Percentiles rank a stretch among this genome's conserved stretches.
These are phyloP conservation scores for Pythium phragmiticola DNA, from an alignment of 352 stramenopile genomes.

Conservation along the genomic window DNA sequence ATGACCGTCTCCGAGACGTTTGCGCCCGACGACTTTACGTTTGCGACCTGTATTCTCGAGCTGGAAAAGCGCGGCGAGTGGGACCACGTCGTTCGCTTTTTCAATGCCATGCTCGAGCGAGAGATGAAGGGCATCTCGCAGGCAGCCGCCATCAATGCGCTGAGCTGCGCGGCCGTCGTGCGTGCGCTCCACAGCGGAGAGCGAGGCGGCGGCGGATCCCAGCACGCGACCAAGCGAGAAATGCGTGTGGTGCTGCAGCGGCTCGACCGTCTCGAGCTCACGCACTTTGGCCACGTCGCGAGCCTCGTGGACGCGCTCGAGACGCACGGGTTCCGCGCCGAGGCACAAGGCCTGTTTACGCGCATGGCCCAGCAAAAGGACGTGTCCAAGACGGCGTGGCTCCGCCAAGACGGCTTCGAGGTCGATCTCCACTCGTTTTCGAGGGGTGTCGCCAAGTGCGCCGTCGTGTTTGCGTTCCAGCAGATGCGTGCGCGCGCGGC, in stretches of 20 bases:
- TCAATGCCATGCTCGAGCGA: slow-evolving; percentile 53
- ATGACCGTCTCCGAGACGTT: slow-evolving; percentile 42
- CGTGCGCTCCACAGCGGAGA: slow-evolving; percentile 45
- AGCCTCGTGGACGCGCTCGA: slow-evolving; percentile 63
- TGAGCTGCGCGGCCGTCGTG: slow-evolving; percentile 49
- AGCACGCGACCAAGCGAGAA: slow-evolving; percentile 30
- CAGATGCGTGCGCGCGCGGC: slow-evolving; percentile 16
- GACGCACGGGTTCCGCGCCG: slow-evolving; percentile 44
- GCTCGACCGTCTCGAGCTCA: slow-evolving; percentile 36
- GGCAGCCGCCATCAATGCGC: slow-evolving; percentile 41
- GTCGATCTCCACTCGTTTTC: slow-evolving; percentile 77
- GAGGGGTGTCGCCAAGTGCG: slow-evolving; percentile 60
- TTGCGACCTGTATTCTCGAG: slow-evolving; percentile 55
- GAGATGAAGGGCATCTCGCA: slow-evolving; percentile 21
- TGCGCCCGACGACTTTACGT: slow-evolving; percentile 60
- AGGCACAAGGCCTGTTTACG: slow-evolving; percentile 47
- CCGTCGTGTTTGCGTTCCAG: slow-evolving; percentile 61
- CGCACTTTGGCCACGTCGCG: slow-evolving; percentile 46
- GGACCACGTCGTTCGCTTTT: slow-evolving; percentile 47
- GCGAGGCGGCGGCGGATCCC: neutral
- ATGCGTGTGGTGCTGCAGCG: slow-evolving; percentile 50
- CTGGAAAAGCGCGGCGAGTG: slow-evolving; percentile 51
- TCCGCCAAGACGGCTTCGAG: slow-evolving; percentile 55
- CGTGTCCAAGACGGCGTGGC: slow-evolving; percentile 44
- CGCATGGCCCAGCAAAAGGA: slow-evolving; percentile 41